Base-by-base conservation (phyloP, 129 eudicot genomes). In the Artemisia argyi region DNA sequence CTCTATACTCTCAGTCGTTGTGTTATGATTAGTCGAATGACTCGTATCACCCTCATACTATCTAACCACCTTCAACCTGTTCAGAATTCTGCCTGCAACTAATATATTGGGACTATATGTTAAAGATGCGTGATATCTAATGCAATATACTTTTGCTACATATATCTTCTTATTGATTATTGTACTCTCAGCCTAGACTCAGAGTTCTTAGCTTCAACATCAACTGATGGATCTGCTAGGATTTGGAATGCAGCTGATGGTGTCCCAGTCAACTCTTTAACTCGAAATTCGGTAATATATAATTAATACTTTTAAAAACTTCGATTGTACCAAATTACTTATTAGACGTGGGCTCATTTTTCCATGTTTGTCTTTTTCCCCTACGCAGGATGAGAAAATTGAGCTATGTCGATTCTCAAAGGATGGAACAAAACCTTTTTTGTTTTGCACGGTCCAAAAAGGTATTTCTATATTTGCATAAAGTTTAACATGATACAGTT, bases 201-300 rank as follows among this genome's bases (percentile, higher is more conserved):
- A 4, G 99, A 86, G 80, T 95, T 86, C 82, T 78, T 95, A 83
- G 99, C 99, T 78, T 73, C 99, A 83, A 90, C 99, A 42, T 95
- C 99, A 57, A 83, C 85, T 7, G 99, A 90, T 85, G 99, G 99
- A 56, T 81, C 96, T 10, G 99, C 96, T 28, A 91, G 96, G 90
- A 82, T 95, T 62, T 95, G 99, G 97, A 91, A 95, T 60, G 85
- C 90, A 49, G 82, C 71, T 81, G 96, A 90, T 74, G 97, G 99
- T 73, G 86, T 85, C 79, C 94, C 88, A 49, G 64, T 90, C 57
- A 85, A 88, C 62, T 78, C 96, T 69, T 75, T 95, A 88, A 74
- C 89, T 67, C 91, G 99, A 73, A 82, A 76, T 50, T 53, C 94
- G 20, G 99, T 95, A 90, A 57, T 84, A 72, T 65, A 16, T 61